Conservation (phyloP, 805 yeast genomes). For the Candida ficus region DNA sequence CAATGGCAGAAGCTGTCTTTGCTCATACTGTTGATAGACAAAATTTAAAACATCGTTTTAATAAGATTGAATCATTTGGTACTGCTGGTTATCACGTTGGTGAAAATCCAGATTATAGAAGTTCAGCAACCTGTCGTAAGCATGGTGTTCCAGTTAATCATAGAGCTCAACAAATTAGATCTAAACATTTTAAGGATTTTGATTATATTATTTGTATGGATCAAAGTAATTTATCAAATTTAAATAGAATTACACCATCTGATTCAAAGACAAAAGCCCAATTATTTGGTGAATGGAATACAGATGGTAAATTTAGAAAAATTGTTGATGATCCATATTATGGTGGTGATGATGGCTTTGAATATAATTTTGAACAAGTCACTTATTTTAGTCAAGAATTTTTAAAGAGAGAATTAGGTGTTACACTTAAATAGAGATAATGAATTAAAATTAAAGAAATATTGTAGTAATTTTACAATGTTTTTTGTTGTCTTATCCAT, state of each 20-base stretch:
- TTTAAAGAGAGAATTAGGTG: constrained; percentile 41
- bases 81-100: constrained; percentile 85
- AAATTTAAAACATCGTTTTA: constrained; percentile 41
- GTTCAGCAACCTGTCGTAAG: constrained; percentile 58
- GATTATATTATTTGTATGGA: constrained; percentile 75
- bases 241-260: constrained; percentile 49
- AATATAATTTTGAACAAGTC: constrained; percentile 70
- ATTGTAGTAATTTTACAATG: too few species aligned
- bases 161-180: constrained; percentile 60
- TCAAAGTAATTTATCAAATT: constrained; percentile 48
- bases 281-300: constrained; percentile 80
- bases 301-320: constrained; percentile 40
- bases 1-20: constrained; percentile 97
- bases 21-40: constrained; percentile 51
- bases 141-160: constrained; percentile 77
- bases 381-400: constrained; percentile 71
- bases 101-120: constrained; percentile 73
- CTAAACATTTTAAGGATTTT: constrained; percentile 47
- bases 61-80: constrained; percentile 78
- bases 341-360: constrained; percentile 83
- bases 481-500: too few species aligned
- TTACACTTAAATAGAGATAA: not conserved
- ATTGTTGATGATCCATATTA: constrained; percentile 90
- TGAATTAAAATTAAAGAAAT: too few species aligned
- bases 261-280: constrained; percentile 42